A percentile compares a stretch with the other conserved stretches of the same genome.
phyloP scores from a whole-genome alignment of 371 early-diverging fungal genomes.

The Funneliformis caledonium region DNA sequence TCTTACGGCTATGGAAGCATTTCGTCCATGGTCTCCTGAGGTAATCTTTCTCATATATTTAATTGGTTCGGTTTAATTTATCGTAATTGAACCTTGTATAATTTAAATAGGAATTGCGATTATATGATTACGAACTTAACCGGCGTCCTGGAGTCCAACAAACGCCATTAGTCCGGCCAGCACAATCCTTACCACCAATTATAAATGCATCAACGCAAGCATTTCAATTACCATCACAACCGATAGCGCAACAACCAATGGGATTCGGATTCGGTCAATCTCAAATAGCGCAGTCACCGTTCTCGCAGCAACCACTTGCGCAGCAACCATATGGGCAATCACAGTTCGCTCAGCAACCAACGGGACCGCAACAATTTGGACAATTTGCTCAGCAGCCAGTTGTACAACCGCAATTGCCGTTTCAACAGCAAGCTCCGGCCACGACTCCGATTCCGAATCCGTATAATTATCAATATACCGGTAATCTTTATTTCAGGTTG shows the following conservation, averaged over 20 bases:
- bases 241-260: not conserved
- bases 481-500: not conserved
- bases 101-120: not conserved
- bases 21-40: not conserved
- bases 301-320: not conserved
- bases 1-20: not conserved
- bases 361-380: no score
- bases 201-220: not conserved
- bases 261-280: not conserved
- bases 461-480: not conserved
- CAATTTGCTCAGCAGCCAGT: not conserved
- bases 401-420: not conserved
- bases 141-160: not conserved
- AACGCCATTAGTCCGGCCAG: not conserved
- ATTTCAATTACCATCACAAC: not conserved
- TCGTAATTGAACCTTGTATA: no score
- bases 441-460: not conserved
- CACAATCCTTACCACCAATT: not conserved
- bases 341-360: not conserved
- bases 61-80: no score
- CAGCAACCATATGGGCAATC: not conserved
- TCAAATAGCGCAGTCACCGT: not conserved
- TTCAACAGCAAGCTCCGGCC: not conserved
- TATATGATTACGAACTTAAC: not conserved
- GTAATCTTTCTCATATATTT: not conserved